phyloP scores from a whole-genome alignment of 2,329 filamentous ascomycete species.

The Aspergillus novofumigatus region DNA sequence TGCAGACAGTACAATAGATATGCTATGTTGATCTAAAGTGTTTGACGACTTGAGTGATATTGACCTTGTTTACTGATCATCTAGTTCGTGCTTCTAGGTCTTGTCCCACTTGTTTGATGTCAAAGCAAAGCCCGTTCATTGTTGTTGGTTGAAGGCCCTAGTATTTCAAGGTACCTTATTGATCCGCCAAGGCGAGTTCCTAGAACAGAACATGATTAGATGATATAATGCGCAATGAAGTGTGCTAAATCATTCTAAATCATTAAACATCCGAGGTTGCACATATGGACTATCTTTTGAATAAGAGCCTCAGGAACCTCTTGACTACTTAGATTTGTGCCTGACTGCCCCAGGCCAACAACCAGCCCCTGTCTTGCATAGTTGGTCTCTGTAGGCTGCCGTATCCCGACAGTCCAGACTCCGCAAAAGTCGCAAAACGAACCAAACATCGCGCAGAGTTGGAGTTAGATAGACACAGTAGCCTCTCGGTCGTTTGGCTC shows the following conservation, averaged over 20 bases:
- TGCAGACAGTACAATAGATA: neutral
- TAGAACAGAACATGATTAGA: no score
- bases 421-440: neutral
- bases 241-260: no score
- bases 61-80: neutral
- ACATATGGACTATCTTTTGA: neutral
- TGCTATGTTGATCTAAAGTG: neutral
- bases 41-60: neutral
- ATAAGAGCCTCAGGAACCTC: neutral
- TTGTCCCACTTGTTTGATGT: neutral
- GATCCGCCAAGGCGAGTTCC: neutral
- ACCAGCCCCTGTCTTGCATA: slow-evolving; percentile 1
- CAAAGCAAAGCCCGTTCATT: no score
- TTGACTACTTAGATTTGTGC: neutral
- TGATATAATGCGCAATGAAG: neutral
- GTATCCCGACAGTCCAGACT: neutral
- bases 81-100: neutral
- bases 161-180: neutral
- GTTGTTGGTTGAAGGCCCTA: neutral
- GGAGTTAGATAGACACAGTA: neutral
- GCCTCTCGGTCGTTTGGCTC: neutral
- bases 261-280: neutral
- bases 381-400: neutral
- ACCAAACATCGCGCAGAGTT: neutral
- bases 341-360: slow-evolving; percentile 3